phyloP scores from a whole-genome alignment of 345 rosid species.

The Gossypium turneri region DNA sequence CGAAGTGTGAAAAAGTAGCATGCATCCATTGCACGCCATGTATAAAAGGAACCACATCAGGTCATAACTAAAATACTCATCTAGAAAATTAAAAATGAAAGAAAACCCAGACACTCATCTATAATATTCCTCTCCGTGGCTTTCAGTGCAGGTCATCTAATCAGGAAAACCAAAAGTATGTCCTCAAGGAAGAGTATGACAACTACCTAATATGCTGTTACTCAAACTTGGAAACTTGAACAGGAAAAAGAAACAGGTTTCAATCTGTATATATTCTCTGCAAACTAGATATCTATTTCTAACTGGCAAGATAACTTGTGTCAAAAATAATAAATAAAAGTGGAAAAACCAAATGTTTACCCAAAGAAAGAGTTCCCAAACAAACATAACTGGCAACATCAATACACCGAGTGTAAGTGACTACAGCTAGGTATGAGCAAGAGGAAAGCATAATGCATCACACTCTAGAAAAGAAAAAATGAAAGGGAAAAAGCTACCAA shows the following conservation, averaged over 20 bases:
- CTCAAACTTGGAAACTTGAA: neutral
- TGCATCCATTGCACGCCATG: neutral
- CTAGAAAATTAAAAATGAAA: neutral
- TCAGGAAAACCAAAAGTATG: neutral
- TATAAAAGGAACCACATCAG: neutral
- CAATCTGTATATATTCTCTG: neutral
- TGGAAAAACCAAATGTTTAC: neutral
- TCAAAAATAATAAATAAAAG: neutral
- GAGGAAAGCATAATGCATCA: neutral
- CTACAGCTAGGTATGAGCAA: neutral
- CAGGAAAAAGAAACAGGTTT: neutral
- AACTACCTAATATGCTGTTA: neutral
- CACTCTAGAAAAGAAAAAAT: neutral
- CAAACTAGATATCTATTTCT: neutral
- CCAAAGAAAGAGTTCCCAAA: neutral
- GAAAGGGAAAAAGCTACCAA: neutral
- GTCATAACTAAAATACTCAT: neutral
- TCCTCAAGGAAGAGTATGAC: neutral
- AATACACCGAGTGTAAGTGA: neutral
- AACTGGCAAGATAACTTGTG: neutral
- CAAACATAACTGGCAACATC: neutral
- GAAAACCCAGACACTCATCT: neutral
- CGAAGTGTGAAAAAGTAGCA: neutral
- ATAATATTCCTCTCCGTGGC: neutral
- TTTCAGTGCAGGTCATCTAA: neutral